Conservation (phyloP, 2,329 filamentous ascomycete genomes). For the Davidsoniella eucalypti region DNA sequence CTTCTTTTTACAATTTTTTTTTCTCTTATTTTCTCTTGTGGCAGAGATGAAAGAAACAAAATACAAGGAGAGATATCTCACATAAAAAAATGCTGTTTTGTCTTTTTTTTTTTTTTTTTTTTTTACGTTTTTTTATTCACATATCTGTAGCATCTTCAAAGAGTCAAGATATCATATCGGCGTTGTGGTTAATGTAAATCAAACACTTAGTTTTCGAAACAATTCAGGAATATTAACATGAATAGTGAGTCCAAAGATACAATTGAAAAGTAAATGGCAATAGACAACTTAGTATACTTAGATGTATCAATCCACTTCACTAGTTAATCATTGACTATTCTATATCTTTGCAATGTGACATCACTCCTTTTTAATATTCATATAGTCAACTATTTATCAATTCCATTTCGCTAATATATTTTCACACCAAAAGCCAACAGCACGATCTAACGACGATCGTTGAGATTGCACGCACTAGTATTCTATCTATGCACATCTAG, state of each 20-base stretch:
- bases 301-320: too few relatives aligned
- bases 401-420: too few relatives aligned
- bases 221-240: too few relatives aligned
- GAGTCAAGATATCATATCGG: constrained; percentile 9
- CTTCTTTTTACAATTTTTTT: background rate
- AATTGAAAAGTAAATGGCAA: background rate
- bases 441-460: too few relatives aligned
- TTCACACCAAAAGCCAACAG: too few relatives aligned
- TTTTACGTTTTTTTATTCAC: constrained; percentile 1
- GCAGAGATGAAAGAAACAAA: background rate
- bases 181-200: constrained; percentile 8
- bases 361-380: too few relatives aligned
- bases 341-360: too few relatives aligned
- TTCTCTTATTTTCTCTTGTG: constrained; percentile 2
- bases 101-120: constrained; percentile 7
- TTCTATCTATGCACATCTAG: too few relatives aligned
- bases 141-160: background rate
- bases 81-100: background rate
- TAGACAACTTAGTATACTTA: background rate
- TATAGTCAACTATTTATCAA: too few relatives aligned
- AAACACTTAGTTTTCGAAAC: background rate
- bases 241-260: too few relatives aligned
- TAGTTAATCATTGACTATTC: too few relatives aligned
- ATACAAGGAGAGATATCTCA: background rate
- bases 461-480: too few relatives aligned